A percentile compares a stretch with the other conserved stretches of the same genome.
Conservation (phyloP, 202 grass and related monocot species). For the Carex arenaria region DNA sequence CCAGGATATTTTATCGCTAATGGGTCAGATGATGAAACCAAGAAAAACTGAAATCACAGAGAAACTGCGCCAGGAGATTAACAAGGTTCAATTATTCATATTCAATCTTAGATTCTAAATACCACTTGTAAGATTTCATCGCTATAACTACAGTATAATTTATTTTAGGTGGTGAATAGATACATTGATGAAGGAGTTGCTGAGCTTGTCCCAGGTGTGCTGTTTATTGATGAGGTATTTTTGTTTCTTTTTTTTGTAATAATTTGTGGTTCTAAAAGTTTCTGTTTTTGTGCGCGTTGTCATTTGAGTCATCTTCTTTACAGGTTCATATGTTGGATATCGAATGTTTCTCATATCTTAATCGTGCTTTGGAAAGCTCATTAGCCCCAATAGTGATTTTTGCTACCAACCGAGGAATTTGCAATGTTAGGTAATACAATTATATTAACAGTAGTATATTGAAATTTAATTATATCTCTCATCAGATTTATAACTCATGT, state of each 20-base stretch:
- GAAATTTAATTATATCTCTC: constrained; percentile 10
- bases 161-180: constrained; percentile 71
- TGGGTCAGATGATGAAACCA: constrained; percentile 97
- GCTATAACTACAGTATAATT: constrained; percentile 3
- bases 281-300: neutral
- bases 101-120: neutral
- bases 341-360: constrained; percentile 97
- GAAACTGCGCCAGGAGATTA: constrained; percentile 91
- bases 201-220: constrained; percentile 91
- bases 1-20: constrained; percentile 94
- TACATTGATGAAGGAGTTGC: constrained; percentile 95
- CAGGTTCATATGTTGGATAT: constrained; percentile 97
- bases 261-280: neutral
- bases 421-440: constrained; percentile 68
- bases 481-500: neutral
- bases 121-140: neutral
- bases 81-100: constrained; percentile 51
- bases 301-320: constrained; percentile 26
- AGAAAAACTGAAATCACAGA: constrained; percentile 96
- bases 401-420: constrained; percentile 91
- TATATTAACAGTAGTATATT: constrained; percentile 13
- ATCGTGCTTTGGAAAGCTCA: constrained; percentile 88
- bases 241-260: constrained; percentile 22
- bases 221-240: constrained; percentile 91
- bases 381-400: constrained; percentile 96